phyloP scores from a whole-genome alignment of 2,329 filamentous ascomycete species.

The Huntiella bhutanensis region DNA sequence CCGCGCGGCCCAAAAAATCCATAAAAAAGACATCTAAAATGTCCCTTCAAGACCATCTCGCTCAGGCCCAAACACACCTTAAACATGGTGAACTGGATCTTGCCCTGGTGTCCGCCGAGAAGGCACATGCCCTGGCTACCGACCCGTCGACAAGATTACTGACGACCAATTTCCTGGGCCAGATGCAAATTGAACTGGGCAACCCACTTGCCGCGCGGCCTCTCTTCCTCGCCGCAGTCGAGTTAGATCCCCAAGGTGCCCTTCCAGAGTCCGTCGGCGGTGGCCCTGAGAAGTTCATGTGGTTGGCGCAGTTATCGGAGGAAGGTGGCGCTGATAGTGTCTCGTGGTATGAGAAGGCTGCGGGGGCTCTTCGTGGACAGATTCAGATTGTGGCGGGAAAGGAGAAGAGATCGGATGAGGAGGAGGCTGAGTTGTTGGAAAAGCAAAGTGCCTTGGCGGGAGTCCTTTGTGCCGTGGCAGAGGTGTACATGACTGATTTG shows the following conservation, averaged over 20 bases:
- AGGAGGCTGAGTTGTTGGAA: conserved; percentile 33
- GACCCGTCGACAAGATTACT: conserved; percentile 36
- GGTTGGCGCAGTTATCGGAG: conserved; percentile 75
- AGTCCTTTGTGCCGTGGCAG: conserved; percentile 81
- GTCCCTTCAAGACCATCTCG: conserved; percentile 17
- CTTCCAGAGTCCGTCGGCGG: conserved; percentile 54
- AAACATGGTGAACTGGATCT: conserved; percentile 24
- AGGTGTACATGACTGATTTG: conserved; percentile 98
- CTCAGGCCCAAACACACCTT: conserved; percentile 24
- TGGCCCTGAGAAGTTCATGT: conserved; percentile 84
- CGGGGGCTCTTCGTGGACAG: conserved; percentile 50
- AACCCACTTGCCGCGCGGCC: conserved; percentile 56
- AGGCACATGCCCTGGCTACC: conserved; percentile 24
- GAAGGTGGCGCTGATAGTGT: conserved; percentile 48
- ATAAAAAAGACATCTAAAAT: conserved; percentile 19
- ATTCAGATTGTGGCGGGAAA: conserved; percentile 40
- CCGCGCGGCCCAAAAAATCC: conserved; percentile 10
- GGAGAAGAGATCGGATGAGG: conserved; percentile 18
- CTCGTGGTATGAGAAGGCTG: conserved; percentile 50
- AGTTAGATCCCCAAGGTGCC: conserved; percentile 57
- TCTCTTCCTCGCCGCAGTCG: conserved; percentile 54
- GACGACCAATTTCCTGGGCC: conserved; percentile 58
- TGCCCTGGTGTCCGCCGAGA: conserved; percentile 22
- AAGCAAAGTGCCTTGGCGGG: conserved; percentile 70
- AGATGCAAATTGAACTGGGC: conserved; percentile 66